Percentiles rank a stretch among this genome's conserved stretches.
Evolutionary conservation across 2,329 filamentous ascomycete genomes (phyloP).

Genomic region (Pseudocercospora macadamiae): DNA sequence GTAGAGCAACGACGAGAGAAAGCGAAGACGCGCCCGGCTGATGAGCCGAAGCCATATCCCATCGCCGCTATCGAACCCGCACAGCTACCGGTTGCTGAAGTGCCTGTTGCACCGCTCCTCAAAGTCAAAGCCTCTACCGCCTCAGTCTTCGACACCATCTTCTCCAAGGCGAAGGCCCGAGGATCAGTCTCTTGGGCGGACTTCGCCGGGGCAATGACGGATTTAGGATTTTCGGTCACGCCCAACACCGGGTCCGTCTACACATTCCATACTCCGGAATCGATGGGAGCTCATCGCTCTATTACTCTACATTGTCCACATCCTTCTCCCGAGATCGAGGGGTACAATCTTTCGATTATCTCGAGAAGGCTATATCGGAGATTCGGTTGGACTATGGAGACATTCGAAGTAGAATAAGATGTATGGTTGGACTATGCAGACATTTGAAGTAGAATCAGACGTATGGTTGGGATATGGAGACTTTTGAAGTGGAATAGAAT

Average conservation of each 20-base stretch:
- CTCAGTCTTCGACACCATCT: constrained; percentile 19
- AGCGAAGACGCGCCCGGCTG: constrained; percentile 18
- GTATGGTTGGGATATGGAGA: too few relatives aligned
- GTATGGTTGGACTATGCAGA: too few relatives aligned
- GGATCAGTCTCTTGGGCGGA: constrained; percentile 21
- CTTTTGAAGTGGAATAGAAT: too few relatives aligned
- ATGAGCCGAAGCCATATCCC: constrained; percentile 10
- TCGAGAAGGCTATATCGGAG: constrained; percentile 13
- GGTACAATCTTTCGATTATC: constrained; percentile 17
- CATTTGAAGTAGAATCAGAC: too few relatives aligned
- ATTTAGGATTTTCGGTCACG: constrained; percentile 23
- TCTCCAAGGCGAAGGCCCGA: constrained; percentile 17
- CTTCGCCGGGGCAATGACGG: constrained; percentile 22
- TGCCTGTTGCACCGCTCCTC: constrained; percentile 9
- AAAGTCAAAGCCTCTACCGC: constrained; percentile 24
- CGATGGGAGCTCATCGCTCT: constrained; percentile 7
- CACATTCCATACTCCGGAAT: constrained; percentile 21
- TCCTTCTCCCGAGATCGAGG: constrained; percentile 25
- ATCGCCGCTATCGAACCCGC: constrained; percentile 13
- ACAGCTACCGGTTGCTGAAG: constrained; percentile 7
- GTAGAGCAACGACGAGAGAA: constrained; percentile 21
- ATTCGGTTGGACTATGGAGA: constrained; percentile 19
- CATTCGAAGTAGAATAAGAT: constrained; percentile 21
- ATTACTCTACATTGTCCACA: constrained; percentile 26
- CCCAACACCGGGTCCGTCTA: constrained; percentile 22